Conservation (phyloP, 2,329 filamentous ascomycete genomes). For the Penicillium polonicum region DNA sequence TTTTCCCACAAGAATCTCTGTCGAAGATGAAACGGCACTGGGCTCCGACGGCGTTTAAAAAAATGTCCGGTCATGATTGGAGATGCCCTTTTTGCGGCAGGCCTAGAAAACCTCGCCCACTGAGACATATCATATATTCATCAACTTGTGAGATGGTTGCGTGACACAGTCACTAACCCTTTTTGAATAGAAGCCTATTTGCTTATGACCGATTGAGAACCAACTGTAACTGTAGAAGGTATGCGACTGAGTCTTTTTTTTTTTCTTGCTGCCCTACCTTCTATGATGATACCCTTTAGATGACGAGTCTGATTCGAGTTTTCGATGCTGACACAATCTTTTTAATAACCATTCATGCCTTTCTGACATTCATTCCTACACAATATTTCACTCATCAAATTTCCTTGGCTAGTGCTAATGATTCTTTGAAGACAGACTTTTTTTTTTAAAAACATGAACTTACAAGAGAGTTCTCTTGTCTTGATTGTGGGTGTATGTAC, state of each 20-base stretch:
- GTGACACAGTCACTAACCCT: slow-evolving; percentile 30
- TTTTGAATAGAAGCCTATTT: slow-evolving; percentile 17
- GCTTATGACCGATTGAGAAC: slow-evolving; percentile 11
- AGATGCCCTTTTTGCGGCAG: slow-evolving; percentile 86
- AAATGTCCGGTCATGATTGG: slow-evolving; percentile 68
- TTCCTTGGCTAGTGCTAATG: slow-evolving; percentile 4
- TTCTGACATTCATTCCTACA: slow-evolving; percentile 41
- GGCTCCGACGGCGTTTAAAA: slow-evolving; percentile 73
- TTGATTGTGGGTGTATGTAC: slow-evolving; percentile 30
- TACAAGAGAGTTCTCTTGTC: not conserved
- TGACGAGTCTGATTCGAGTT: slow-evolving; percentile 66
- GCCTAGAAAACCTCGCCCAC: slow-evolving; percentile 99
- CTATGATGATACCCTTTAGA: slow-evolving; percentile 56
- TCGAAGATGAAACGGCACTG: slow-evolving; percentile 70
- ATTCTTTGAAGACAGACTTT: slow-evolving; percentile 2
- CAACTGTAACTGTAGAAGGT: slow-evolving; percentile 21
- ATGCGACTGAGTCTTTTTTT: slow-evolving; percentile 8
- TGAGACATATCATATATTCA: slow-evolving; percentile 54
- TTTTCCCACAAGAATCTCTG: slow-evolving; percentile 4
- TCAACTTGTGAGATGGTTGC: slow-evolving; percentile 20
- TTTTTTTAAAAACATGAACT: not conserved
- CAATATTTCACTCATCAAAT: slow-evolving; percentile 6
- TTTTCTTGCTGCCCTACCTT: slow-evolving; percentile 12
- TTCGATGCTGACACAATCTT: slow-evolving; percentile 59
- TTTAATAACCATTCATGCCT: slow-evolving; percentile 61